These are phyloP conservation scores for Pyrenochaeta sp. DNA, from an alignment of 2,329 filamentous ascomycete genomes.

Conservation along the genomic window DNA sequence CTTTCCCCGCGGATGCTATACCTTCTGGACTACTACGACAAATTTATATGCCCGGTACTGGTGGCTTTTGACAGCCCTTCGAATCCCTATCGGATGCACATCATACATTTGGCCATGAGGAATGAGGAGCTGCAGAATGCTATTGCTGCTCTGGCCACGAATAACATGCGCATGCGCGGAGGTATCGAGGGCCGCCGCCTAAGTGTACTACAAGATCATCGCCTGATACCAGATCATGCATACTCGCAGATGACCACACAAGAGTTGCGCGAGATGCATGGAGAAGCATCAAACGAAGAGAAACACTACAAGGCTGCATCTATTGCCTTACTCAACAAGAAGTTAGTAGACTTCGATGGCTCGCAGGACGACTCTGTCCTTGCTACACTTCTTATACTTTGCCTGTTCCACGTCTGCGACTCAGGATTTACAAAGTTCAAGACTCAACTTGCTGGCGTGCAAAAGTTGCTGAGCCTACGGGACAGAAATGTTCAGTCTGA, in stretches of 20 bases:
- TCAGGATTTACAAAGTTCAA: slow-evolving; percentile 93
- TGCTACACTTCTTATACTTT: slow-evolving; percentile 85
- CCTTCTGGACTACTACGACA: slow-evolving; percentile 92
- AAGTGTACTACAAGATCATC: slow-evolving; percentile 40
- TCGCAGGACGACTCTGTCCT: slow-evolving; percentile 87
- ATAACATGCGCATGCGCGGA: slow-evolving; percentile 87
- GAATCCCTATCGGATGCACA: slow-evolving; percentile 86
- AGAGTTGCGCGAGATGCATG: slow-evolving; percentile 51
- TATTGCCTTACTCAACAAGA: slow-evolving; percentile 82
- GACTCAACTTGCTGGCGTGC: slow-evolving; percentile 91
- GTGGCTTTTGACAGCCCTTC: slow-evolving; percentile 84
- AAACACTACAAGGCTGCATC: slow-evolving; percentile 85
- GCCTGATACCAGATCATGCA: slow-evolving; percentile 47
- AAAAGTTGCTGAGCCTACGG: slow-evolving; percentile 84
- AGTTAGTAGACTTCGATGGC: slow-evolving; percentile 77
- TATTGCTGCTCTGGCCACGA: slow-evolving; percentile 86
- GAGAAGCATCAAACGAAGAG: slow-evolving; percentile 75
- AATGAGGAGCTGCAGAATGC: slow-evolving; percentile 91
- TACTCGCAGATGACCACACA: slow-evolving; percentile 48
- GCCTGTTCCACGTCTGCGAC: slow-evolving; percentile 92
- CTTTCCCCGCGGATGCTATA: slow-evolving; percentile 82
- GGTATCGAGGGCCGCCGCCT: slow-evolving; percentile 61
- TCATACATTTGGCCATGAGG: slow-evolving; percentile 77
- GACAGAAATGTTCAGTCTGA: slow-evolving; percentile 67
- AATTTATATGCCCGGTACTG: slow-evolving; percentile 89